Base-by-base conservation (phyloP, 2,329 filamentous ascomycete genomes). In the Orbilia ellipsospora region DNA sequence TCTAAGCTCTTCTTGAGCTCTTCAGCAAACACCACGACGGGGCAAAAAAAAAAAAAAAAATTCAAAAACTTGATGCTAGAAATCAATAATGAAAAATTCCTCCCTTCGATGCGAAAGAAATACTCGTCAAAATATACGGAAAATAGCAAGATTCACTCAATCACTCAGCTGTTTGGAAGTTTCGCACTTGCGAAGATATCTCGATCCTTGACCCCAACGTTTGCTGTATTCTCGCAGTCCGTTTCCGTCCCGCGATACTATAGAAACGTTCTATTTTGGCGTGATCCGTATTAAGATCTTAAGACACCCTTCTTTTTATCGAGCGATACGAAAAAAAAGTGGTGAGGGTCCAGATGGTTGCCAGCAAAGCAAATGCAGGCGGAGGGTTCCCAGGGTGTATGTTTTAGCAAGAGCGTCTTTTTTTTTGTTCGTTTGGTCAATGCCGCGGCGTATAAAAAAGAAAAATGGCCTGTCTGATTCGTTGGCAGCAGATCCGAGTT, bases 351-450 rank as follows among this genome's bases (percentile, higher is more conserved):
- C 48, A 15, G 16, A 36, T n/a, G 60, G 64, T 65, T 73, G 68
- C 68, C 68, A 73, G 59, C 68, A 60, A 73, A 73, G 68, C 69
- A 73, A 62, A 73, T 73, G 69, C 69, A 73, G 61, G 69, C 55
- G 64, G 28, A 65, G 69, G 69, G 69, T 61, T 56, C 69, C 69
- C 69, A 66, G 68, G 2, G 31, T 36, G 31, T 36, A 60, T 61
- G 55, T 48, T 59, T 59, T 12, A 18, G 16, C 16, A 52, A 52
- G 18, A 52, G 48, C 48, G 16, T 52, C 20, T 52, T 52, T 52
- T 20, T 51, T 20, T 12, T 12, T 23, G 23, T 23, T 23, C 23
- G 23, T 23, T 36, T 48, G 44, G 44, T 52, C 18, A 52, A 52
- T 51, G 56, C 65, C 56, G 62, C 62, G 62, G 57, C n/a, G 55